Percentiles rank a stretch among this genome's conserved stretches.
Evolutionary conservation across 345 rosid species (phyloP).

Genomic region (Raphanus raphanistrum): DNA sequence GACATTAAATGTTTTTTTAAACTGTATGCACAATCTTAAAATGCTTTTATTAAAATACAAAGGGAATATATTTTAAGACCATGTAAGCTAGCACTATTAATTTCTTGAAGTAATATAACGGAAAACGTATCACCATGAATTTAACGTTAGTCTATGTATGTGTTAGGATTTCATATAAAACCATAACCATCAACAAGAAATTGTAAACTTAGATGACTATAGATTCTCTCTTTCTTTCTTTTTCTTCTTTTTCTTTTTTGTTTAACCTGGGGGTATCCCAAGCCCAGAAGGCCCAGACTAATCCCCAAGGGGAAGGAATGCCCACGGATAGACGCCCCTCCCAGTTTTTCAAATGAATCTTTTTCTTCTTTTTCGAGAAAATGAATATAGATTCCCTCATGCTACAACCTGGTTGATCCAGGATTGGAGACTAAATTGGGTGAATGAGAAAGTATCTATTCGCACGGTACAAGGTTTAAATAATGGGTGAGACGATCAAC

Average conservation of each 20-base stretch:
- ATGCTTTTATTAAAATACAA: too few species aligned
- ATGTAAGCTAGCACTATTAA: not conserved
- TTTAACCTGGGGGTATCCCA: too few species aligned
- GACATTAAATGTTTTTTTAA: too few species aligned
- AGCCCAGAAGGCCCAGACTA: too few species aligned
- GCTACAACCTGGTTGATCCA: not conserved
- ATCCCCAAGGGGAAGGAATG: too few species aligned
- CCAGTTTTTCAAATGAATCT: too few species aligned
- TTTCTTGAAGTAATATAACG: not conserved
- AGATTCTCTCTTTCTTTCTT: not conserved
- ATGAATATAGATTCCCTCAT: not conserved
- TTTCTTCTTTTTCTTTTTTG: too few species aligned
- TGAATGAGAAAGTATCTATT: not conserved
- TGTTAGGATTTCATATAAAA: not conserved
- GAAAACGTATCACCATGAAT: not conserved
- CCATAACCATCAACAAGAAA: not conserved
- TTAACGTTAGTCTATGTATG: not conserved
- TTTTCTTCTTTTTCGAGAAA: too few species aligned
- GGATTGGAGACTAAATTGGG: not conserved
- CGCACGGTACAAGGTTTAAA: not conserved
- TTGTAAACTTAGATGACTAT: not conserved
- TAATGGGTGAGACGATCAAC: not conserved
- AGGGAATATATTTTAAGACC: not conserved
- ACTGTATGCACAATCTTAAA: too few species aligned
- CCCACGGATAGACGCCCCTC: too few species aligned